Evolutionary conservation across 768 basidiomycete genomes (phyloP).

Genomic region (Podaxis sp.): DNA sequence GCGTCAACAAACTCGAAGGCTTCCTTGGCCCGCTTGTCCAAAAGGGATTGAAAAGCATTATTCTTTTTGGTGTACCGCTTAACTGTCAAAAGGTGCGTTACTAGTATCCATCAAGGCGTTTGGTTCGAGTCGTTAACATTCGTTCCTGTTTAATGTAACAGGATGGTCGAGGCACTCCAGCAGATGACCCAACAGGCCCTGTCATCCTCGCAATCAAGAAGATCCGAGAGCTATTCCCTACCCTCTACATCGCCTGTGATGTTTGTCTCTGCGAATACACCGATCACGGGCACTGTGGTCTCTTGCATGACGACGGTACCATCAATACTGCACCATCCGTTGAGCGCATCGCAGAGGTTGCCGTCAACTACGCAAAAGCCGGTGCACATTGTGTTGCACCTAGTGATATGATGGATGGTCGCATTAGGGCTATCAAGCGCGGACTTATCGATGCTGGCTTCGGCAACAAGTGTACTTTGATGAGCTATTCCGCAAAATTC

Average conservation of each 20-base stretch:
- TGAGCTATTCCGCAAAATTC: slow-evolving; percentile 98
- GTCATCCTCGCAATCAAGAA: slow-evolving; percentile 91
- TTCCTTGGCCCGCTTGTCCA: slow-evolving; percentile 86
- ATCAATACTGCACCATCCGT: slow-evolving; percentile 80
- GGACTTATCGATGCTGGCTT: slow-evolving; percentile 78
- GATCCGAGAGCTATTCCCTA: slow-evolving; percentile 74
- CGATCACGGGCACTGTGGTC: slow-evolving; percentile 94
- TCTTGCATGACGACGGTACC: slow-evolving; percentile 69
- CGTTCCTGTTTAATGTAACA: slow-evolving; percentile 25
- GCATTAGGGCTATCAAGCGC: slow-evolving; percentile 86
- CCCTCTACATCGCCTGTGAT: slow-evolving; percentile 87
- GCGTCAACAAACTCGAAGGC: slow-evolving; percentile 84
- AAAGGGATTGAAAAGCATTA: slow-evolving; percentile 89
- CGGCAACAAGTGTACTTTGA: slow-evolving; percentile 87
- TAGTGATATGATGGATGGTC: slow-evolving; percentile 99
- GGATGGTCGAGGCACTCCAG: slow-evolving; percentile 83
- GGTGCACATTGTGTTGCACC: slow-evolving; percentile 99
- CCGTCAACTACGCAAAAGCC: slow-evolving; percentile 86
- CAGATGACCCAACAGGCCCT: slow-evolving; percentile 87
- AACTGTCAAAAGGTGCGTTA: slow-evolving; percentile 69
- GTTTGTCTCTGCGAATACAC: slow-evolving; percentile 99
- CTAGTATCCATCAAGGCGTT: not conserved
- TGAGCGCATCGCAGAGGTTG: slow-evolving; percentile 87
- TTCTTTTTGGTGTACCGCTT: slow-evolving; percentile 91
- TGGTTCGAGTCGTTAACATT: not conserved